Percentiles rank a stretch among this genome's conserved stretches.
These are phyloP conservation scores for Aspergillus sp. DNA, from an alignment of 2,329 filamentous ascomycete genomes.

Conservation along the genomic window DNA sequence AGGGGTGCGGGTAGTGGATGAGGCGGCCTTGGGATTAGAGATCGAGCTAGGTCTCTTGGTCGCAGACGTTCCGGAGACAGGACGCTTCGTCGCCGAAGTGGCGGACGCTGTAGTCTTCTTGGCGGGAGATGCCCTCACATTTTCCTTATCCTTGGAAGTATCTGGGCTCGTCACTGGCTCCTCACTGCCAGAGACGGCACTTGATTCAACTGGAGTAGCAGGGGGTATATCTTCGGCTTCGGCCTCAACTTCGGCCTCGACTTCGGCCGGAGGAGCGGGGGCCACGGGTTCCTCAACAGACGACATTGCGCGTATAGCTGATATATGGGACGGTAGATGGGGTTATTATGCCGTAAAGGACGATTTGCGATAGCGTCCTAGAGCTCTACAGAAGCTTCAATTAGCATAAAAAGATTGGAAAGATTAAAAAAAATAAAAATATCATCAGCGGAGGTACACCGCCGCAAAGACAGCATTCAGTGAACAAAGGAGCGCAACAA, in stretches of 20 bases:
- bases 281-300: slow-evolving; percentile 35
- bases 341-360: background rate
- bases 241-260: slow-evolving; percentile 29
- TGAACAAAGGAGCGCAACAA: background rate
- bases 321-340: background rate
- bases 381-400: background rate
- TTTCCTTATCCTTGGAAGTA: slow-evolving; percentile 34
- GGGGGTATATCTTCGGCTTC: slow-evolving; percentile 32
- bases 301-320: slow-evolving; percentile 27
- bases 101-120: slow-evolving; percentile 30
- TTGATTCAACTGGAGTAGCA: slow-evolving; percentile 36
- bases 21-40: slow-evolving; percentile 29
- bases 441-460: slow-evolving; percentile 1
- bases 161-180: slow-evolving; percentile 37
- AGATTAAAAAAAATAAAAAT: background rate
- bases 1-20: slow-evolving; percentile 28
- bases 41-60: slow-evolving; percentile 39
- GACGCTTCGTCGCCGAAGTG: slow-evolving; percentile 32
- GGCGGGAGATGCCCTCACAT: slow-evolving; percentile 29
- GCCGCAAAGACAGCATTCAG: background rate
- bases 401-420: slow-evolving; percentile 10
- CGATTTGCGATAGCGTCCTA: background rate
- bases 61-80: slow-evolving; percentile 34
- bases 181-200: slow-evolving; percentile 33
- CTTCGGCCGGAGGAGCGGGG: slow-evolving; percentile 23